Evolutionary conservation across 1,139 yeast species (phyloP).

Genomic region (Meyerozyma guilliermondii): DNA sequence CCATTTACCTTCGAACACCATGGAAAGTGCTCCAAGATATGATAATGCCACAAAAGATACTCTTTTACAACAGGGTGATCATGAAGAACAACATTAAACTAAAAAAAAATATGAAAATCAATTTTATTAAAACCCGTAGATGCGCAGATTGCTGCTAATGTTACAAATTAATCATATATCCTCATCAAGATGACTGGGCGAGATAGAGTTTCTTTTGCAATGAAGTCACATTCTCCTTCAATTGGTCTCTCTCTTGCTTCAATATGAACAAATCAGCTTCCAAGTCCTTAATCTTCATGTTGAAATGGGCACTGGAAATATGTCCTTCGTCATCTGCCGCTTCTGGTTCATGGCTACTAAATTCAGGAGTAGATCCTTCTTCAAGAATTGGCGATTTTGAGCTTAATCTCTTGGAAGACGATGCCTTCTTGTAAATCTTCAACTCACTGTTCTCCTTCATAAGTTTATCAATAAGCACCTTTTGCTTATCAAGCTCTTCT

Average conservation of each 20-base stretch:
- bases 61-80: neutral
- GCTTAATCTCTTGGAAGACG: slow-evolving; percentile 24
- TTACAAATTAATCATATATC: neutral
- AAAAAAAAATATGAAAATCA: neutral
- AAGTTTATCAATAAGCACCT: slow-evolving; percentile 50
- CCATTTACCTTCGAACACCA: neutral
- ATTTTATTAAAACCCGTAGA: neutral
- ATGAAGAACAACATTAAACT: neutral
- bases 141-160: neutral
- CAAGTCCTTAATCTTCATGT: slow-evolving; percentile 72
- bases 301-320: slow-evolving; percentile 61
- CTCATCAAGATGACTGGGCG: slow-evolving; percentile 9
- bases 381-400: slow-evolving; percentile 22
- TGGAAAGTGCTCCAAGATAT: neutral
- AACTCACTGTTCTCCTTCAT: slow-evolving; percentile 67
- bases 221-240: slow-evolving; percentile 57
- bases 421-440: slow-evolving; percentile 45
- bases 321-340: slow-evolving; percentile 39
- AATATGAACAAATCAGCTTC: slow-evolving; percentile 80
- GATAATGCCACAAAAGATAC: neutral
- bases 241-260: slow-evolving; percentile 78
- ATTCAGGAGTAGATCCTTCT: slow-evolving; percentile 6
- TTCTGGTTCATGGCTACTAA: slow-evolving; percentile 4
- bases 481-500: slow-evolving; percentile 60
- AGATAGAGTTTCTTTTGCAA: slow-evolving; percentile 55